Percentiles rank a stretch among this genome's conserved stretches.
Conservation (phyloP, 495 filamentous ascomycete genomes). For the Tetracladium setigerum region DNA sequence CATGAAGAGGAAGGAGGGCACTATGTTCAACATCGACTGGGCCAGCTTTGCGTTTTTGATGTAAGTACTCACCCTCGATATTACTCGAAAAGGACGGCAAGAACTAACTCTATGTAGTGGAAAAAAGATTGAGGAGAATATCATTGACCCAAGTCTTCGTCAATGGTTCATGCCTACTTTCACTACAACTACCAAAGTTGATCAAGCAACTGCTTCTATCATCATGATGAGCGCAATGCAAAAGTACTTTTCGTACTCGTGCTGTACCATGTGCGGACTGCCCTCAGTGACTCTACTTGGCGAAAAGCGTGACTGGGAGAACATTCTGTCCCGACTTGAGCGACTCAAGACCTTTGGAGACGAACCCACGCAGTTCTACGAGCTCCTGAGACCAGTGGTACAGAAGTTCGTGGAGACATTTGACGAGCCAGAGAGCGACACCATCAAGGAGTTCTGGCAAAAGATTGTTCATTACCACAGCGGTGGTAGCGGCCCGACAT, state of each 20-base stretch:
- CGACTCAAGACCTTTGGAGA: constrained; percentile 30
- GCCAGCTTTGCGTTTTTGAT: too few species aligned
- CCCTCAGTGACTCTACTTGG: constrained; percentile 44
- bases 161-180: constrained; percentile 39
- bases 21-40: constrained; percentile 26
- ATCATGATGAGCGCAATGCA: constrained; percentile 40
- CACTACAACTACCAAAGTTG: constrained; percentile 33
- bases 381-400: constrained; percentile 18
- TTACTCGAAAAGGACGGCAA: too few species aligned
- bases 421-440: constrained; percentile 12
- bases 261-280: constrained; percentile 34
- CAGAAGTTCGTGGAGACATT: constrained; percentile 22
- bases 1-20: constrained; percentile 36
- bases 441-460: constrained; percentile 27
- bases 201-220: constrained; percentile 33
- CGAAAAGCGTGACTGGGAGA: constrained; percentile 31
- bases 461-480: constrained; percentile 17
- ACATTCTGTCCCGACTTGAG: constrained; percentile 26
- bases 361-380: constrained; percentile 14
- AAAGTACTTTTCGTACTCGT: constrained; percentile 35
- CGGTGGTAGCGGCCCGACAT: constrained; percentile 21
- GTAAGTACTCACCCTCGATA: too few species aligned
- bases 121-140: constrained; percentile 20
- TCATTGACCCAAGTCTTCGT: constrained; percentile 27
- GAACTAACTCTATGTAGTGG: background rate